phyloP scores from a whole-genome alignment of 495 filamentous ascomycete species.

The Aspergillus coremiiformis region DNA sequence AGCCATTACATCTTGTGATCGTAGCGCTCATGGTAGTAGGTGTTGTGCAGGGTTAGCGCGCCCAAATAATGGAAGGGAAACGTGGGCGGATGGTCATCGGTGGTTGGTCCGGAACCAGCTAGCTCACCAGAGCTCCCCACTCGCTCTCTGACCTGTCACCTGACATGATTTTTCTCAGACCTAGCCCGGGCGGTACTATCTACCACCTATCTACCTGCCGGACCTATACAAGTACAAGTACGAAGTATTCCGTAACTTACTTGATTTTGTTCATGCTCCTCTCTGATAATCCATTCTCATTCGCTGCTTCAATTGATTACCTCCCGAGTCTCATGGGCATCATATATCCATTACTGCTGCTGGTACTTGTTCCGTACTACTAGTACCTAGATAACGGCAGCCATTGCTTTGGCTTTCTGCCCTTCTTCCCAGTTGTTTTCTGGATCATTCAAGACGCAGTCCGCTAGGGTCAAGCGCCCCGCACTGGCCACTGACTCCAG shows the following conservation, averaged over 20 bases:
- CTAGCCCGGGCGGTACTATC: no score
- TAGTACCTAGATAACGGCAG: no score
- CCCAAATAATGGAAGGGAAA: no score
- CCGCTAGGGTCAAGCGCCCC: conserved; percentile 4
- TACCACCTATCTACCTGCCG: no score
- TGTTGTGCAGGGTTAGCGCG: no score
- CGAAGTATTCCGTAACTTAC: no score
- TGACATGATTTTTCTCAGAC: conserved; percentile 5
- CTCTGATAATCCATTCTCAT: conserved; percentile 3
- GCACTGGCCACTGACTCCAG: conserved; percentile 1
- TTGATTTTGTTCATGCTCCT: not conserved
- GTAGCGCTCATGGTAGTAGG: no score
- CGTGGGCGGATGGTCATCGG: conserved; percentile 3
- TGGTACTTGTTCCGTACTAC: no score
- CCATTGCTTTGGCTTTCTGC: not conserved
- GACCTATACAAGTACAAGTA: no score
- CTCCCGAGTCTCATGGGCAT: no score
- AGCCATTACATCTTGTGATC: no score
- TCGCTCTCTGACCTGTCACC: conserved; percentile 4
- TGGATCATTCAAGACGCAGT: not conserved
- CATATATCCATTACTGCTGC: no score
- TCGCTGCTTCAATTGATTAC: conserved; percentile 1
- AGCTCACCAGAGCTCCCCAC: conserved; percentile 16
- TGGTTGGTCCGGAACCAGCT: conserved; percentile 12
- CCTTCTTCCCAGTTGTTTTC: not conserved